phyloP scores from a whole-genome alignment of 208 protist species.

The Acanthamoeba lenticulata region DNA sequence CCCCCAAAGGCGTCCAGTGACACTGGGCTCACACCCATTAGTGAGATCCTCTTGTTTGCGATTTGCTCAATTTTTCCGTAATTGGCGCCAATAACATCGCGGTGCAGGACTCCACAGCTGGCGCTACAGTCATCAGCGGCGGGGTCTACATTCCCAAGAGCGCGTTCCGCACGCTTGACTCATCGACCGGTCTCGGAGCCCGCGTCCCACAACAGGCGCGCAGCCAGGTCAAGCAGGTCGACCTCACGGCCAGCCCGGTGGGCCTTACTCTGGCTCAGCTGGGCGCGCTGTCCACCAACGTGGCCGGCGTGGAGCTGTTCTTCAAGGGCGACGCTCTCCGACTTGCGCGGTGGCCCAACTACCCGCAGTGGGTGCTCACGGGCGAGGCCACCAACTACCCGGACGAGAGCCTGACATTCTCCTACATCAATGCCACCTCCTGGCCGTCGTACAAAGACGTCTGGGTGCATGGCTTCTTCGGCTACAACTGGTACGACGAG shows the following conservation, averaged over 20 bases:
- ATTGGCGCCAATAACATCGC: neutral
- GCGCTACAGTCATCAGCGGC: conserved; percentile 12
- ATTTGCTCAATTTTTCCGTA: too few relatives aligned
- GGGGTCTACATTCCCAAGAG: neutral
- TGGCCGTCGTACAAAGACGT: neutral
- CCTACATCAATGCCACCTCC: neutral
- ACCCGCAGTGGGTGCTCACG: neutral
- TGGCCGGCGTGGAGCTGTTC: conserved; percentile 17
- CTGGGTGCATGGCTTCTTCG: conserved; percentile 54
- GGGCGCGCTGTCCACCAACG: neutral
- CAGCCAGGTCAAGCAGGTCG: neutral
- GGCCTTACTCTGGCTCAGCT: neutral
- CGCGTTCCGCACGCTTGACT: neutral
- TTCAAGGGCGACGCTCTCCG: conserved; percentile 13
- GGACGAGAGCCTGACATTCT: neutral
- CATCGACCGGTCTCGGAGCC: neutral
- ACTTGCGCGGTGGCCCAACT: conserved; percentile 16
- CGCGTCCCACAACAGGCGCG: neutral
- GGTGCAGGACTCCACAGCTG: neutral
- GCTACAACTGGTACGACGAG: neutral
- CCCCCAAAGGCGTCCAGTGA: too few relatives aligned
- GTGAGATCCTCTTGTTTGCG: neutral
- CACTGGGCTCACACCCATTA: neutral
- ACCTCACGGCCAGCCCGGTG: neutral
- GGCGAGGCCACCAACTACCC: neutral